Evolutionary conservation across 176 grass and related monocot genomes (phyloP).

Genomic region (Oryza glumipatula): DNA sequence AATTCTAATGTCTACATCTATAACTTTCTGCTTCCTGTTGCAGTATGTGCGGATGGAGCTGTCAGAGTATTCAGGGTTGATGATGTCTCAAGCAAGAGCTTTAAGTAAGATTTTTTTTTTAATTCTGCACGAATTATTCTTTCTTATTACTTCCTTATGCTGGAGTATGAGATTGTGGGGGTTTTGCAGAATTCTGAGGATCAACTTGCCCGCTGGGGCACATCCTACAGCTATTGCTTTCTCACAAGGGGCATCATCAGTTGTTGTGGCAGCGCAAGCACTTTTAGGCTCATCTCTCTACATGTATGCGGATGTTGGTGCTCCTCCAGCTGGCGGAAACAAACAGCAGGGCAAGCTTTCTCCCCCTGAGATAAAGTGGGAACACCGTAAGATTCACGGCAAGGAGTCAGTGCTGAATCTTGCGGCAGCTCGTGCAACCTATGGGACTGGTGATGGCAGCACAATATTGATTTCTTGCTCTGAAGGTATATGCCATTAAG

Average conservation of each 20-base stretch:
- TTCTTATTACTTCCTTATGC: background rate
- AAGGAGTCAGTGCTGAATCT: slow-evolving; percentile 85
- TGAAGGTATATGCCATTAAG: slow-evolving; percentile 58
- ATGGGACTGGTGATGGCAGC: slow-evolving; percentile 89
- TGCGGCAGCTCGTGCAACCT: slow-evolving; percentile 62
- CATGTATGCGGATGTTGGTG: slow-evolving; percentile 82
- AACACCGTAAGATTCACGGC: slow-evolving; percentile 80
- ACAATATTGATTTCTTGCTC: slow-evolving; percentile 89
- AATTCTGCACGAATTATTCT: background rate
- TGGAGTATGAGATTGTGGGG: background rate
- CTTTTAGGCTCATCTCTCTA: slow-evolving; percentile 85
- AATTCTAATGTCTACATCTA: slow-evolving; percentile 1
- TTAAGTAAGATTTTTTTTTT: slow-evolving; percentile 62
- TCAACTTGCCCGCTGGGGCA: slow-evolving; percentile 89
- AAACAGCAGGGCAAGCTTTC: slow-evolving; percentile 76
- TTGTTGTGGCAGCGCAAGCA: slow-evolving; percentile 82
- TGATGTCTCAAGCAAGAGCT: slow-evolving; percentile 91
- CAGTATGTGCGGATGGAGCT: slow-evolving; percentile 89
- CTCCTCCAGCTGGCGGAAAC: slow-evolving; percentile 54
- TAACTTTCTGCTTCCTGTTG: slow-evolving; percentile 34
- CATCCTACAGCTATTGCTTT: slow-evolving; percentile 82
- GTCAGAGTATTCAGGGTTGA: slow-evolving; percentile 83
- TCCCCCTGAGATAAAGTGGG: slow-evolving; percentile 89
- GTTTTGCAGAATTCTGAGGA: slow-evolving; percentile 66
- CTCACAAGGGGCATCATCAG: slow-evolving; percentile 76